These are phyloP conservation scores for Carex littledalei DNA, from an alignment of 176 grass and related monocot genomes.

Conservation along the genomic window DNA sequence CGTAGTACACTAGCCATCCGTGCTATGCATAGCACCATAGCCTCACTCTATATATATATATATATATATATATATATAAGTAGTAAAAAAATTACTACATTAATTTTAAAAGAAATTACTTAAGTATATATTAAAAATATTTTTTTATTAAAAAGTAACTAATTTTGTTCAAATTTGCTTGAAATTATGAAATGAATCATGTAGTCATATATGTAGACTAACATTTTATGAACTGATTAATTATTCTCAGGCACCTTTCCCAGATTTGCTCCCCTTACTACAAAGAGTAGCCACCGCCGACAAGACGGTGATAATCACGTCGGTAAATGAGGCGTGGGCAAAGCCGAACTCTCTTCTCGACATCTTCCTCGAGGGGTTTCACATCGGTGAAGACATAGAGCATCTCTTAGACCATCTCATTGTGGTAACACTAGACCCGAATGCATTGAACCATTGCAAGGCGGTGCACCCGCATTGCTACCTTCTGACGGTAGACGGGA, in stretches of 20 bases:
- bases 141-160: too few species aligned
- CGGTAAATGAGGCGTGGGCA: conserved; percentile 58
- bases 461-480: conserved; percentile 55
- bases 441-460: conserved; percentile 40
- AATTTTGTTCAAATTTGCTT: background rate
- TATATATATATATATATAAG: too few species aligned
- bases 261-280: conserved; percentile 22
- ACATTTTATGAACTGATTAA: background rate
- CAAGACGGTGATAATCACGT: conserved; percentile 72
- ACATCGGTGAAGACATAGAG: conserved; percentile 44
- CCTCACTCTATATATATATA: too few species aligned
- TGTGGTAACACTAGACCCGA: conserved; percentile 56
- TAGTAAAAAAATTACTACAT: too few species aligned
- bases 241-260: conserved; percentile 25
- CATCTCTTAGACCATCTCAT: conserved; percentile 52
- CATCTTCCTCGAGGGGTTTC: conserved; percentile 78
- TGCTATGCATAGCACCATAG: too few species aligned
- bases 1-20: too few species aligned
- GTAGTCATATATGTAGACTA: background rate
- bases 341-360: conserved; percentile 53
- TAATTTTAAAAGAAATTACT: too few species aligned
- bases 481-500: conserved; percentile 30
- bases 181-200: background rate
- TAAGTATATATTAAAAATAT: too few species aligned
- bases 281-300: conserved; percentile 38